These are phyloP conservation scores for Fusarium veterinarium DNA, from an alignment of 2,329 filamentous ascomycete genomes.

Conservation along the genomic window DNA sequence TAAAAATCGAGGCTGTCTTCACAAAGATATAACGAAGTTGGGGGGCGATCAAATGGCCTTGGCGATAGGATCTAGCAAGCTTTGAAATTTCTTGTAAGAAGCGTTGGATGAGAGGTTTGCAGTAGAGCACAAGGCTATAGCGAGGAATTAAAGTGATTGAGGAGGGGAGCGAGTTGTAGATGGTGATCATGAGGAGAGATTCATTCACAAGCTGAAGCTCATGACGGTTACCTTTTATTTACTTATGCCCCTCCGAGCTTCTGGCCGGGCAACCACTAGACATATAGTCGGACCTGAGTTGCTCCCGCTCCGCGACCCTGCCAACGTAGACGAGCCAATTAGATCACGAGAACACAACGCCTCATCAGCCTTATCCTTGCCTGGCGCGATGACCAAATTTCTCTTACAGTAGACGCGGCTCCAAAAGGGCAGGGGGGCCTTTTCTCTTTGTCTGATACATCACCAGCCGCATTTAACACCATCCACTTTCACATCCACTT, in stretches of 20 bases:
- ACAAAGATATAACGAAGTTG: slow-evolving; percentile 56
- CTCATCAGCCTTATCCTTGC: slow-evolving; percentile 24
- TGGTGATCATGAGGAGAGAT: slow-evolving; percentile 43
- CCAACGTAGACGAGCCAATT: slow-evolving; percentile 33
- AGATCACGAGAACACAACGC: background rate
- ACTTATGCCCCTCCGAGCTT: slow-evolving; percentile 52
- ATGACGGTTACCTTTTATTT: slow-evolving; percentile 58
- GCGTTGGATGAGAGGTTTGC: slow-evolving; percentile 37
- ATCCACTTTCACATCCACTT: slow-evolving; percentile 29
- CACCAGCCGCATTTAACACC: slow-evolving; percentile 34
- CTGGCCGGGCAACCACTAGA: slow-evolving; percentile 52
- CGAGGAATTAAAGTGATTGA: slow-evolving; percentile 13
- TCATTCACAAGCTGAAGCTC: slow-evolving; percentile 20
- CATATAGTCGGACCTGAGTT: slow-evolving; percentile 28
- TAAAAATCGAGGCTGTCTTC: slow-evolving; percentile 59
- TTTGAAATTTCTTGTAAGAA: slow-evolving; percentile 47
- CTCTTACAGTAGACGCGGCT: slow-evolving; percentile 19
- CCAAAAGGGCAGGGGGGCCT: slow-evolving; percentile 33
- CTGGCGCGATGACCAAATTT: slow-evolving; percentile 35
- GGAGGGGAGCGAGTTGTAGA: slow-evolving; percentile 35
- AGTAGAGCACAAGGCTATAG: slow-evolving; percentile 39
- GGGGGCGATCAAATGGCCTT: slow-evolving; percentile 60
- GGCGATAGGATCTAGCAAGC: slow-evolving; percentile 63
- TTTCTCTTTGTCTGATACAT: slow-evolving; percentile 22
- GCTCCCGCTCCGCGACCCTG: slow-evolving; percentile 37